phyloP scores from a whole-genome alignment of 176 grass and related monocot species.

The Lolium perenne region DNA sequence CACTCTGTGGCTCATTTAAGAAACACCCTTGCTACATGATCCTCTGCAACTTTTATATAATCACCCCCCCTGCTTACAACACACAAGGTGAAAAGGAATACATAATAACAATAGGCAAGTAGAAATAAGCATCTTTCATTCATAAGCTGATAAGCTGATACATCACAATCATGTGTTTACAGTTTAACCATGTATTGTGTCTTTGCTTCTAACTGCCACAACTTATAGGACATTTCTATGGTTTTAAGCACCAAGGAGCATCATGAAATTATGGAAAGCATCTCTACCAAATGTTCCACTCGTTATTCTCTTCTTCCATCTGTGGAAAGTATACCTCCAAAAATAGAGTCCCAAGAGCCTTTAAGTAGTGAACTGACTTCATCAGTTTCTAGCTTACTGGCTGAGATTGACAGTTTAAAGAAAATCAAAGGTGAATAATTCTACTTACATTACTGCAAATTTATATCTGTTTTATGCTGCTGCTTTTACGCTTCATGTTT shows the following conservation, averaged over 20 bases:
- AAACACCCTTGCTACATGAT: too few relatives aligned
- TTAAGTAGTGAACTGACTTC: slow-evolving; percentile 45
- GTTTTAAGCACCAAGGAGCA: slow-evolving; percentile 91
- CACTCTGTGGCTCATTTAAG: neutral
- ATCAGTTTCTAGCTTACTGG: slow-evolving; percentile 60
- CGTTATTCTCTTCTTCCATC: slow-evolving; percentile 77
- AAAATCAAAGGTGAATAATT: slow-evolving; percentile 48
- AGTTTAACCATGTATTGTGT: neutral
- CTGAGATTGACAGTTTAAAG: slow-evolving; percentile 60
- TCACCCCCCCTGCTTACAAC: too few relatives aligned
- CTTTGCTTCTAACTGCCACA: slow-evolving; percentile 38
- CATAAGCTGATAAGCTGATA: too few relatives aligned
- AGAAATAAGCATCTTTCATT: too few relatives aligned
- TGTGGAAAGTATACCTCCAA: slow-evolving; percentile 55
- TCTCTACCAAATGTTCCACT: slow-evolving; percentile 83
- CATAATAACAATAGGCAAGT: too few relatives aligned
- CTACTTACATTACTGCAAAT: neutral
- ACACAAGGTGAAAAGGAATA: too few relatives aligned
- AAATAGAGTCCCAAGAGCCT: slow-evolving; percentile 50
- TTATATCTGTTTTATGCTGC: slow-evolving; percentile 30
- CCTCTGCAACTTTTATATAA: too few relatives aligned
- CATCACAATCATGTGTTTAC: slow-evolving; percentile 1
- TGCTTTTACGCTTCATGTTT: neutral
- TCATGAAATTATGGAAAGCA: slow-evolving; percentile 71
- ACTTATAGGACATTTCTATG: slow-evolving; percentile 85